Percentiles rank a stretch among this genome's conserved stretches.
Evolutionary conservation across 148 eudicot species (phyloP).

Genomic region (Vaccinium darrowii): DNA sequence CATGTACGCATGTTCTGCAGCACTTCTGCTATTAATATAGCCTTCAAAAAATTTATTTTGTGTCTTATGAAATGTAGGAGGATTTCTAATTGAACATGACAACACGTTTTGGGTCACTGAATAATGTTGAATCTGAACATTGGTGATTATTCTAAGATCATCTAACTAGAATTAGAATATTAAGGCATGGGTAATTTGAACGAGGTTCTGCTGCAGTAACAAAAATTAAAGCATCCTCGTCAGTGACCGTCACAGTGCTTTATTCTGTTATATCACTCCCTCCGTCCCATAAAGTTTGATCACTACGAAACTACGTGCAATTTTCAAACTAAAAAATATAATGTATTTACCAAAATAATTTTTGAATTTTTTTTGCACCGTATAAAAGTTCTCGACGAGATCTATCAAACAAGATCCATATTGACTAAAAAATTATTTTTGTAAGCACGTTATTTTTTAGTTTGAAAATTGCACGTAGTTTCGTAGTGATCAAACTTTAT

Average conservation of each 20-base stretch:
- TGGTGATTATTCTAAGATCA: background rate
- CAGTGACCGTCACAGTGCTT: background rate
- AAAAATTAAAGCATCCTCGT: background rate
- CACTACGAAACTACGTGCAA: too few relatives aligned
- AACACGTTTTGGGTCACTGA: background rate
- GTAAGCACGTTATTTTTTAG: too few relatives aligned
- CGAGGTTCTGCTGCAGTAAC: background rate
- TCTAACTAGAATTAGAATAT: background rate
- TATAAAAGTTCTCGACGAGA: too few relatives aligned
- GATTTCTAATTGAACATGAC: background rate
- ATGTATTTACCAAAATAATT: too few relatives aligned
- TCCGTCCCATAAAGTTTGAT: too few relatives aligned
- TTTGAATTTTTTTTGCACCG: too few relatives aligned
- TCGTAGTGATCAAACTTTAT: too few relatives aligned
- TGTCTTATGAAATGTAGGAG: background rate
- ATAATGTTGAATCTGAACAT: background rate
- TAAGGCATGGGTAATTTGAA: background rate
- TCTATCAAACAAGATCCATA: too few relatives aligned
- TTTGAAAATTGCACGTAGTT: too few relatives aligned
- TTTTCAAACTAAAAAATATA: too few relatives aligned
- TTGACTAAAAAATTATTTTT: too few relatives aligned
- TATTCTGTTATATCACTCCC: background rate
- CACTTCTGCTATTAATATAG: background rate
- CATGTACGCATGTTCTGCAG: background rate
- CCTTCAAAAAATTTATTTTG: background rate